These are phyloP conservation scores for Curvularia sp. DNA, from an alignment of 2,329 filamentous ascomycete genomes.

Conservation along the genomic window DNA sequence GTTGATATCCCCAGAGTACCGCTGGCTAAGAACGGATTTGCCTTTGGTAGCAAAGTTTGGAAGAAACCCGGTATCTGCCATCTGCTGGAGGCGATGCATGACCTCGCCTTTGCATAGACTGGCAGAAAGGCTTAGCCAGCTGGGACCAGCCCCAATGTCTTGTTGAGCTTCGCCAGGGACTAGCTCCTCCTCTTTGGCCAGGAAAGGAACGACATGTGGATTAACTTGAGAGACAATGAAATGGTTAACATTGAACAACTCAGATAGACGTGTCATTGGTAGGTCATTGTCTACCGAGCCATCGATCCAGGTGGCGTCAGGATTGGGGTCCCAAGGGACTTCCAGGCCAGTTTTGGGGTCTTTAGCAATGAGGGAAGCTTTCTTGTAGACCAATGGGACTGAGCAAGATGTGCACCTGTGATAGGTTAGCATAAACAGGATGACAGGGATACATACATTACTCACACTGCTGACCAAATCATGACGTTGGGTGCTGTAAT, in stretches of 20 bases:
- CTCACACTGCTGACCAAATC: constrained; percentile 89
- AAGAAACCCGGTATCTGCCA: constrained; percentile 81
- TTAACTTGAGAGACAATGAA: constrained; percentile 98
- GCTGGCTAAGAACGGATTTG: constrained; percentile 82
- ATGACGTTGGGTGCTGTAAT: constrained; percentile 92
- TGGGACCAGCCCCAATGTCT: constrained; percentile 52
- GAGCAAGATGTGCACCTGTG: constrained; percentile 85
- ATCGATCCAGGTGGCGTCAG: constrained; percentile 83
- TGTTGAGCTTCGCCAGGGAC: constrained; percentile 46
- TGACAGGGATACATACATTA: constrained; percentile 18
- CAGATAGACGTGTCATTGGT: constrained; percentile 85
- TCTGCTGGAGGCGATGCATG: constrained; percentile 78
- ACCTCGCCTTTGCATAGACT: constrained; percentile 80
- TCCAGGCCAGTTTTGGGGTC: constrained; percentile 80
- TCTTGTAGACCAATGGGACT: constrained; percentile 83
- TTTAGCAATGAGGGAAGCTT: constrained; percentile 81
- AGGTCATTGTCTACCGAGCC: constrained; percentile 94
- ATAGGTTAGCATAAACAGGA: constrained; percentile 18
- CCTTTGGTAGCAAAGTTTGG: constrained; percentile 80
- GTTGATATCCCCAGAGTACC: constrained; percentile 94
- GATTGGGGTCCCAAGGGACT: constrained; percentile 83
- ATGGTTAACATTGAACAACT: constrained; percentile 98
- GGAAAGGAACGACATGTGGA: constrained; percentile 87
- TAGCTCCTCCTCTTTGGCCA: constrained; percentile 74
- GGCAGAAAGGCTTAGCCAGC: constrained; percentile 72